Conservation (phyloP, 2,329 filamentous ascomycete genomes). For the Phialocephala sp. region DNA sequence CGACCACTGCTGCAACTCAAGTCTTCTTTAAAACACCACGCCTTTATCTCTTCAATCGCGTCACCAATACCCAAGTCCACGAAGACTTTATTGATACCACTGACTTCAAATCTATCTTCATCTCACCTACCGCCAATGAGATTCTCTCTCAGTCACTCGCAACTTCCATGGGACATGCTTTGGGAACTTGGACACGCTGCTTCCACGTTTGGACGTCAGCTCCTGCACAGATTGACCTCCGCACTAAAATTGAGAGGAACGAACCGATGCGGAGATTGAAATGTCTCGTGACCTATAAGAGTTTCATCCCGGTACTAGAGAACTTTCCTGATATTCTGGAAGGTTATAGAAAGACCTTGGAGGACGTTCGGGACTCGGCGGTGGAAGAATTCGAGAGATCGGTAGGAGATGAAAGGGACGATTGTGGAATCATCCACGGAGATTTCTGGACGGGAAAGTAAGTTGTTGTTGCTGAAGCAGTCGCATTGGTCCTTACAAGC, state of each 20-base stretch:
- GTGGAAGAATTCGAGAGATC: constrained; percentile 47
- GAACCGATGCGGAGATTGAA: constrained; percentile 56
- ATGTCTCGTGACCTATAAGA: constrained; percentile 53
- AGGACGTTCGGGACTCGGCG: constrained; percentile 52
- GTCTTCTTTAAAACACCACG: constrained; percentile 52
- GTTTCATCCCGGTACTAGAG: constrained; percentile 48
- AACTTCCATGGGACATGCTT: constrained; percentile 53
- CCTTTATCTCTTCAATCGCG: constrained; percentile 51
- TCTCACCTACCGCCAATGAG: constrained; percentile 24
- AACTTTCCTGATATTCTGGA: constrained; percentile 51
- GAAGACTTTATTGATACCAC: constrained; percentile 55
- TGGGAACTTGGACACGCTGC: constrained; percentile 56
- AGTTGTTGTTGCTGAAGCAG: constrained; percentile 32
- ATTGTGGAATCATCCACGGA: constrained; percentile 54
- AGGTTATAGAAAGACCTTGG: constrained; percentile 50
- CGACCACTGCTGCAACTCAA: constrained; percentile 28
- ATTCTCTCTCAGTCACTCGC: constrained; percentile 42
- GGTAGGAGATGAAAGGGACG: constrained; percentile 18
- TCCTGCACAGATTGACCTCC: constrained; percentile 40
- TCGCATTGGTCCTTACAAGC: background rate
- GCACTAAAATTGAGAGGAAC: constrained; percentile 50
- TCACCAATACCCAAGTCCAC: constrained; percentile 57
- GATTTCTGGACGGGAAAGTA: constrained; percentile 67
- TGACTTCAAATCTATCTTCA: constrained; percentile 54
- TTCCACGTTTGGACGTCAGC: constrained; percentile 41